Evolutionary conservation across 306 rosid species (phyloP), one percentile per base, ranked within the genome.

Genomic region (Aeschynomene evenia): DNA sequence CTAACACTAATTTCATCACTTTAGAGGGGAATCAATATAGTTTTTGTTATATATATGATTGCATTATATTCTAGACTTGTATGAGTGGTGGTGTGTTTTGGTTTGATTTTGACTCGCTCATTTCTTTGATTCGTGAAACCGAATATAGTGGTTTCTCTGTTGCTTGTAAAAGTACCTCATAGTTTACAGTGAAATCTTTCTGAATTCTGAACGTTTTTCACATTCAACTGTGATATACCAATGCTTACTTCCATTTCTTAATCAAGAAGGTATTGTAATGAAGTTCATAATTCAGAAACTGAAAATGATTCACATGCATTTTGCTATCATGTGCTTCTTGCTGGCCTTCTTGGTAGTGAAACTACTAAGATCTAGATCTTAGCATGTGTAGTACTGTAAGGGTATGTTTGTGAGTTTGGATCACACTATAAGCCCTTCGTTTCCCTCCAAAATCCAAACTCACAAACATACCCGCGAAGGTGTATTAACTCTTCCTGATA

Each of bases 71-170:
- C 16, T 28, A 12, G 16, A 9, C 20, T 59, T 14, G 12, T 62
- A 31, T 67, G 37, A 31, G 5, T 22, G 58, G 66, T 55, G 33
- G n/a, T 54, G 49, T 52, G 60, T 29, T 68, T 62, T 9, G 40
- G 49, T 62, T n/a, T 49, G 58, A 66, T 37, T 49, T 20, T 9
- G 5, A 45, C 20, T 37, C 34, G n/a, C n/a, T n/a, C n/a, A n/a
- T n/a, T n/a, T n/a, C n/a, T n/a, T 28, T 64, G 74, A 64, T 50
- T 56, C 64, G 61, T 60, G 65, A 68, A 68, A 46, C 36, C 40
- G 13, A 73, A 21, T 52, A 26, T 46, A 9, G 13, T 37, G n/a
- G 43, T 10, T 43, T 39, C 31, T 74, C 1, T 48, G 57, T 18
- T 67, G 15, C 71, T 60, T 42, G 21, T 11, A 21, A 21, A 45